phyloP scores from a whole-genome alignment of 108 stramenopile species.

The Ochromonas danica region DNA sequence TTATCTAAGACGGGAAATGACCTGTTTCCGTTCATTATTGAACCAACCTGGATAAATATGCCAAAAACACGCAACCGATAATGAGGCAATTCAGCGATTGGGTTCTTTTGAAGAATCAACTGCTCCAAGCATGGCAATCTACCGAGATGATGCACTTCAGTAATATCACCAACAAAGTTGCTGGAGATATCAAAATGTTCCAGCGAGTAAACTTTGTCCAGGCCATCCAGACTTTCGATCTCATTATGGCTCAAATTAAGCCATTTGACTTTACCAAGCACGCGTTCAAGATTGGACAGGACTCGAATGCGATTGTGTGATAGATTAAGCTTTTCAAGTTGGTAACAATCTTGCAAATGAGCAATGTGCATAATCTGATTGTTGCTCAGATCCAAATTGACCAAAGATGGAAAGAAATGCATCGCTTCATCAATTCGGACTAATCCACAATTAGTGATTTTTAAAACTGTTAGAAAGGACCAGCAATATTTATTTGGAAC shows the following conservation, averaged over 20 bases:
- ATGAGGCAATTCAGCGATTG: neutral
- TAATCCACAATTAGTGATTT: slow-evolving; percentile 25
- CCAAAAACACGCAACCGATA: slow-evolving; percentile 25
- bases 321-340: neutral
- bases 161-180: neutral
- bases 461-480: neutral
- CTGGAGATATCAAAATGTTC: slow-evolving; percentile 9
- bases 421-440: slow-evolving; percentile 16
- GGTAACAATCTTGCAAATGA: slow-evolving; percentile 29
- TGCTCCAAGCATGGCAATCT: neutral
- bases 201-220: slow-evolving; percentile 20
- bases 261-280: neutral
- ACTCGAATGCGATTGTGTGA: slow-evolving; percentile 35
- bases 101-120: neutral
- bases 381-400: slow-evolving; percentile 26
- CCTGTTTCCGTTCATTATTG: neutral
- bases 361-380: slow-evolving; percentile 2
- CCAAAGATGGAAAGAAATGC: slow-evolving; percentile 30
- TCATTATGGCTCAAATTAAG: slow-evolving; percentile 22
- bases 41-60: neutral
- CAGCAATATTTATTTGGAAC: neutral
- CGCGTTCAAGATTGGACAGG: slow-evolving; percentile 11
- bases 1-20: neutral
- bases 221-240: slow-evolving; percentile 29
- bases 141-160: neutral